Conservation (phyloP, 495 filamentous ascomycete species). For the Neurospora hispaniola region DNA sequence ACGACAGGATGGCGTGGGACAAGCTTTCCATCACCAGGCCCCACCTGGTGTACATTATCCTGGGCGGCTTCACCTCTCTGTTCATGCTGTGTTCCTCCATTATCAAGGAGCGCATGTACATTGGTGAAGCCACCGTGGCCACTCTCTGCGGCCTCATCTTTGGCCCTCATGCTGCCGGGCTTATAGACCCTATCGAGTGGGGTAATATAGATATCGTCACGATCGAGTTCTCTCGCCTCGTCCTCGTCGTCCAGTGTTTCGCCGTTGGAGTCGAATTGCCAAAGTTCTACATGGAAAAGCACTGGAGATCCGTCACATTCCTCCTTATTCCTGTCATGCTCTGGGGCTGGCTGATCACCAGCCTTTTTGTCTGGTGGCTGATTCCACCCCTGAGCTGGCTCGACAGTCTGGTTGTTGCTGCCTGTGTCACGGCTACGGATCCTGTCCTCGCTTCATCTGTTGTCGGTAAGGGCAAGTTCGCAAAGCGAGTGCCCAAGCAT, state of each 20-base stretch:
- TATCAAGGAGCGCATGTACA: constrained; percentile 97
- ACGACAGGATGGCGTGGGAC: constrained; percentile 69
- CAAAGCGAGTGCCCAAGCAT: constrained; percentile 94
- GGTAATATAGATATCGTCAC: constrained; percentile 93
- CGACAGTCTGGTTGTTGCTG: constrained; percentile 73
- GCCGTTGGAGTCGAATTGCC: constrained; percentile 98
- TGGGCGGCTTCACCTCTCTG: constrained; percentile 93
- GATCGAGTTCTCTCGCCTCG: constrained; percentile 92
- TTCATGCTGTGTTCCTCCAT: constrained; percentile 98
- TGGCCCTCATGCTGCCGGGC: constrained; percentile 84
- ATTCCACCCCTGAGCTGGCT: constrained; percentile 74
- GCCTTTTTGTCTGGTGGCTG: constrained; percentile 96
- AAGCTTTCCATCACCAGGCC: constrained; percentile 87
- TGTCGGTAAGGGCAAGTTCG: constrained; percentile 97
- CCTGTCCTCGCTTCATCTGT: constrained; percentile 96
- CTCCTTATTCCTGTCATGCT: constrained; percentile 95
- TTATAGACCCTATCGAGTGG: constrained; percentile 80
- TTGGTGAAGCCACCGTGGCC: constrained; percentile 95
- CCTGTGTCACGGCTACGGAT: constrained; percentile 96
- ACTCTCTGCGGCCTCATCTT: constrained; percentile 96
- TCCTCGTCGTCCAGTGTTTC: constrained; percentile 98
- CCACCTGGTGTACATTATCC: constrained; percentile 96
- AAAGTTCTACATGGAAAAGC: constrained; percentile 93
- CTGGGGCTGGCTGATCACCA: constrained; percentile 89
- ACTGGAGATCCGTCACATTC: constrained; percentile 89